Base-by-base conservation (phyloP, 768 basidiomycete species). In the Leccinellum rugosiceps region DNA sequence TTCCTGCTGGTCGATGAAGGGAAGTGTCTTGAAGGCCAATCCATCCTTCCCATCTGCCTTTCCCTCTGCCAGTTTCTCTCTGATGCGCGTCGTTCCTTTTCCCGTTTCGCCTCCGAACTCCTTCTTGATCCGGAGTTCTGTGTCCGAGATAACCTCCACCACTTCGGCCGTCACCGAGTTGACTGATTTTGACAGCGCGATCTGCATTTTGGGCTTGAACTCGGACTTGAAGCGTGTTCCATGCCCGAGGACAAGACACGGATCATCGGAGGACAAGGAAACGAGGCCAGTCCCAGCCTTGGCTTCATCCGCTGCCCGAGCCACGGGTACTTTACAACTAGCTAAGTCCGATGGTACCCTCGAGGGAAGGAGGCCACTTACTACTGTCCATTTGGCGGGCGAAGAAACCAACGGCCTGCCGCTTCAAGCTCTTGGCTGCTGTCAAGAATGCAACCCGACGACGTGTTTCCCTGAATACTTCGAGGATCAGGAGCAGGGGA, bases 1-100 rank as follows among this genome's bases (percentile, higher is more conserved):
- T 52, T 92, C 85, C 60, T 90, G 84, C 69, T 98, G 97, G 75
- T 99, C 91, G 59, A 99, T 85, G 68, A 87, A 87, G 1, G 95
- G 94, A 56, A 98, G 73, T 38, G 77, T 78, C 74, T 94, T 94
- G 80, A 86, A 98, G 15, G 85, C 77, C 48, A 96, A 60, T 0
- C 95, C 94, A 25, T 68, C 70, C 35, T 77, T 63, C 10, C 86
- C 85, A 46, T 83, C 75, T 48, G 75, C 74, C 56, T n/a, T 41
- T 6, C 38, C 66, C 66, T 92, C 88, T 34, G 80, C 76, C 51
- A 84, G 61, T 69, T 84, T 85, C 63, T 93, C 90, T 55, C 84
- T 81, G 49, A 89, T 76, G 41, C 81, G 83, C 3, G 77, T 65
- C 0, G 88, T 89, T 43, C 82, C 84, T 68, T 90, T 88, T 23